These are phyloP conservation scores for Xanthoconium purpureum DNA, from an alignment of 768 basidiomycete genomes.

Conservation along the genomic window DNA sequence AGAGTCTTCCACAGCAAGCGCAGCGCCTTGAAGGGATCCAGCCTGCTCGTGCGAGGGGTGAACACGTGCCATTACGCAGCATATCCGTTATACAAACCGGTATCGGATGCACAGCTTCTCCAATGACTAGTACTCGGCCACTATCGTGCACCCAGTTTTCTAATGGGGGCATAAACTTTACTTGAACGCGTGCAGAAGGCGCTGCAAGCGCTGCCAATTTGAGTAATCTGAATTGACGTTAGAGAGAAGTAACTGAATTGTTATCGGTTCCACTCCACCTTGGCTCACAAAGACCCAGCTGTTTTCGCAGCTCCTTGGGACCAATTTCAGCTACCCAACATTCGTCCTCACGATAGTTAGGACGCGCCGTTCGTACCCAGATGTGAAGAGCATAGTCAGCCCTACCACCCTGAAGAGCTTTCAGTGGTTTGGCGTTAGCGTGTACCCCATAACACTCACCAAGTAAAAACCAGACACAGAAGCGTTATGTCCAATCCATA, in stretches of 20 bases:
- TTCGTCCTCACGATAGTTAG: conserved; percentile 27
- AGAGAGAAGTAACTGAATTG: not conserved
- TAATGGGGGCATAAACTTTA: conserved; percentile 38
- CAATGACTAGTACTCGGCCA: conserved; percentile 50
- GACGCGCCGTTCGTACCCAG: conserved; percentile 27
- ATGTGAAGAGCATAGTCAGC: conserved; percentile 33
- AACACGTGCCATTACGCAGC: not conserved
- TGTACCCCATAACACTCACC: conserved; percentile 9
- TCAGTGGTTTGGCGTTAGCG: not conserved
- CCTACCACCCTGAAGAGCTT: conserved; percentile 35
- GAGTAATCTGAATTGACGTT: conserved; percentile 27
- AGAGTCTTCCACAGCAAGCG: conserved; percentile 59
- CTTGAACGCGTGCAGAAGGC: conserved; percentile 35
- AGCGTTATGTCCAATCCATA: conserved; percentile 25
- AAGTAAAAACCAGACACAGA: conserved; percentile 23
- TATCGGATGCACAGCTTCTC: conserved; percentile 59
- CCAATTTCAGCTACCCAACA: conserved; percentile 35
- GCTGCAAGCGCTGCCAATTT: conserved; percentile 38
- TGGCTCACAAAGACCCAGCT: conserved; percentile 35
- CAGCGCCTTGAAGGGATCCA: conserved; percentile 49
- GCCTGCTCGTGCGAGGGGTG: conserved; percentile 36
- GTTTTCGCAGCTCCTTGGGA: conserved; percentile 29
- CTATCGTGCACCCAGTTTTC: conserved; percentile 50
- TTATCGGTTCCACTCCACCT: conserved; percentile 29
- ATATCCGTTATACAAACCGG: conserved; percentile 37